Percentiles rank a stretch among this genome's conserved stretches.
phyloP scores from a whole-genome alignment of 805 yeast genomes.

The Dipodascus geniculatus region DNA sequence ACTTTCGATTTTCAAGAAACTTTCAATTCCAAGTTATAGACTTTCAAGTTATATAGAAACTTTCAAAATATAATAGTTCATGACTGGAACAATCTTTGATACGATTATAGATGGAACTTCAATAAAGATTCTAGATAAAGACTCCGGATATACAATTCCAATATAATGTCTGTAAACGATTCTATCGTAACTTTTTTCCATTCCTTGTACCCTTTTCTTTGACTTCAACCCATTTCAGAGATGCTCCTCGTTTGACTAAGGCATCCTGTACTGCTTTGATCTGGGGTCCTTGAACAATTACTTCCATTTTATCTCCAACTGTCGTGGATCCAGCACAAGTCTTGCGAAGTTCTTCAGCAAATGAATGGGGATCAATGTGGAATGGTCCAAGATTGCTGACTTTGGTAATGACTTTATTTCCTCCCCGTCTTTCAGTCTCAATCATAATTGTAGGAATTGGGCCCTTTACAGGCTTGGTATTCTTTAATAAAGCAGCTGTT shows the following conservation, averaged over 20 bases:
- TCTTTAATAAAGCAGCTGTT: conserved; percentile 5
- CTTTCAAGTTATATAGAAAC: no score
- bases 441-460: conserved; percentile 53
- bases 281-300: conserved; percentile 88
- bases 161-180: no score
- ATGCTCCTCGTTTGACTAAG: conserved; percentile 51
- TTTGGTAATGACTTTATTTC: conserved; percentile 69
- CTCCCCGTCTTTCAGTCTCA: conserved; percentile 63
- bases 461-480: conserved; percentile 44
- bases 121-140: no score
- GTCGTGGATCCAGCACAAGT: conserved; percentile 88
- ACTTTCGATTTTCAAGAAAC: no score
- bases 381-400: conserved; percentile 60
- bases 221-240: conserved; percentile 50
- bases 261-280: conserved; percentile 47
- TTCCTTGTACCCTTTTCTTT: conserved; percentile 39
- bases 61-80: no score
- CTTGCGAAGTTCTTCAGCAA: conserved; percentile 59
- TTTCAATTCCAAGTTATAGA: no score
- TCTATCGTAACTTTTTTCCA: conserved; percentile 2
- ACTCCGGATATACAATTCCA: no score
- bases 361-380: conserved; percentile 46
- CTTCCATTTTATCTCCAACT: conserved; percentile 46
- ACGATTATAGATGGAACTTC: no score
- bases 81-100: no score